Conservation (phyloP, 2,329 filamentous ascomycete species). For the Magnaporthiopsis rhizophila region DNA sequence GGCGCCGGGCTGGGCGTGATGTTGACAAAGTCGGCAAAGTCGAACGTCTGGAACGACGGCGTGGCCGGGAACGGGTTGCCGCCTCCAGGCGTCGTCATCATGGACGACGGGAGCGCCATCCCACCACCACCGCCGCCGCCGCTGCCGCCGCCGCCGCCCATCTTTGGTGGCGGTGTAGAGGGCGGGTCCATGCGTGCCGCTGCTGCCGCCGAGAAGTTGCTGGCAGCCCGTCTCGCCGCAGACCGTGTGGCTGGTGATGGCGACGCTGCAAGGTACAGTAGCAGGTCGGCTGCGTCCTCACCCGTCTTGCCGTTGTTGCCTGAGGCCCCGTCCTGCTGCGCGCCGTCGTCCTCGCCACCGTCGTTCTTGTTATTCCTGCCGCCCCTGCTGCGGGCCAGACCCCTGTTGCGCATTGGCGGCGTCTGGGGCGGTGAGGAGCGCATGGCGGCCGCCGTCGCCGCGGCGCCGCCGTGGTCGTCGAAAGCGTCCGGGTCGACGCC, state of each 20-base stretch:
- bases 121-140: constrained; percentile 32
- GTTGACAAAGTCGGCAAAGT: constrained; percentile 96
- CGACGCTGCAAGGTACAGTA: constrained; percentile 82
- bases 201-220: constrained; percentile 13
- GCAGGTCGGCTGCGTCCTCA: constrained; percentile 73
- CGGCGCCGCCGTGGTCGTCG: constrained; percentile 11
- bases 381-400: constrained; percentile 39
- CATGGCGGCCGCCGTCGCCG: constrained; percentile 29
- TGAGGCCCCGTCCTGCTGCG: constrained; percentile 11
- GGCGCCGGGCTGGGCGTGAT: constrained; percentile 85
- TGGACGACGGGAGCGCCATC: constrained; percentile 63
- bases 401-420: constrained; percentile 58
- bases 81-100: constrained; percentile 80
- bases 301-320: constrained; percentile 31
- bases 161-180: constrained; percentile 68
- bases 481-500: constrained; percentile 31
- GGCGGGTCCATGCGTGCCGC: constrained; percentile 57
- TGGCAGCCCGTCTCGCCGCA: constrained; percentile 19
- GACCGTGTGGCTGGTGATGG: constrained; percentile 64
- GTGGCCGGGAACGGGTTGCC: constrained; percentile 65
- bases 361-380: constrained; percentile 40
- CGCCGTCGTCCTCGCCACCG: constrained; percentile 36
- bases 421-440: constrained; percentile 80
- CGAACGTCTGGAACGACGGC: constrained; percentile 67
- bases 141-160: constrained; percentile 26